Conservation (phyloP, 2,329 filamentous ascomycete species). For the Bertia moriformis region DNA sequence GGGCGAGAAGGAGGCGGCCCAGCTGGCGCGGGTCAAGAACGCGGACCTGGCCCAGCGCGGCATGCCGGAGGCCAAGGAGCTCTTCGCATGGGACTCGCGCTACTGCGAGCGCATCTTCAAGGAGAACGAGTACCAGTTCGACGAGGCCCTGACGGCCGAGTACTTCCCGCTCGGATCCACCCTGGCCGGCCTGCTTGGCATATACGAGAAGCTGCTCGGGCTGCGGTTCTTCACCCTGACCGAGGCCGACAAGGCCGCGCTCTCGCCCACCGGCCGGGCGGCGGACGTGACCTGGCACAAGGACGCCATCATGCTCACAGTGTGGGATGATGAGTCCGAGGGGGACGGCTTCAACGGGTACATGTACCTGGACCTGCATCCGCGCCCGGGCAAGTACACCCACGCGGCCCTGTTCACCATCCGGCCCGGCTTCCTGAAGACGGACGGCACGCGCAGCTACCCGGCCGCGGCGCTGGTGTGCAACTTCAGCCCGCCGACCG, state of each 20-base stretch:
- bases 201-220: conserved; percentile 72
- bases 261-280: conserved; percentile 54
- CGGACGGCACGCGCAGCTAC: conserved; percentile 58
- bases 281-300: conserved; percentile 69
- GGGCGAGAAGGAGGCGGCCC: conserved; percentile 54
- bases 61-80: conserved; percentile 47
- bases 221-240: conserved; percentile 63
- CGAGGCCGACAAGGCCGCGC: conserved; percentile 44
- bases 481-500: conserved; percentile 71
- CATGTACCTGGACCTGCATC: conserved; percentile 69
- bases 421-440: conserved; percentile 53
- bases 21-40: conserved; percentile 63
- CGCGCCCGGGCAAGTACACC: conserved; percentile 68
- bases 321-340: conserved; percentile 64
- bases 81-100: conserved; percentile 71
- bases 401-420: conserved; percentile 77
- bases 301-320: conserved; percentile 69
- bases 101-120: conserved; percentile 72
- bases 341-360: conserved; percentile 66
- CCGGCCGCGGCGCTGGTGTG: conserved; percentile 69
- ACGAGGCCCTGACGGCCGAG: conserved; percentile 67
- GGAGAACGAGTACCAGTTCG: conserved; percentile 66
- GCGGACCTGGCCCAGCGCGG: conserved; percentile 46
- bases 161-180: conserved; percentile 69
- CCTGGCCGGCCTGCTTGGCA: conserved; percentile 64